Percentiles rank a stretch among this genome's conserved stretches.
phyloP scores from a whole-genome alignment of 2,329 filamentous ascomycete genomes.

The Sporothrix inflata region DNA sequence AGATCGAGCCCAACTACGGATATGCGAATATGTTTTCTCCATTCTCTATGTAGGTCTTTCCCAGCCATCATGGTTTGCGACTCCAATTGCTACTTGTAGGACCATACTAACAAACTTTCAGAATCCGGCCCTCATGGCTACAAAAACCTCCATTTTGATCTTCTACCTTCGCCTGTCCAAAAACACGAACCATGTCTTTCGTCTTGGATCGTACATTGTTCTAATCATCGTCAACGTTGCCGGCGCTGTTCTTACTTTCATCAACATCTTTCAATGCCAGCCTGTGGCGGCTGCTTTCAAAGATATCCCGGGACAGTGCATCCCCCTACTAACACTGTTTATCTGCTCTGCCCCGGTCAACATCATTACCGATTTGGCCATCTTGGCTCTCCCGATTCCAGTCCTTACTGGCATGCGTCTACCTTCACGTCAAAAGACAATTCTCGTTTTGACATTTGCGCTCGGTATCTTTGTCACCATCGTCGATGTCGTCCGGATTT shows the following conservation, averaged over 20 bases:
- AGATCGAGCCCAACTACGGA: slow-evolving; percentile 58
- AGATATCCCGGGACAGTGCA: slow-evolving; percentile 48
- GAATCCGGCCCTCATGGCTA: slow-evolving; percentile 88
- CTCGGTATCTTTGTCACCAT: slow-evolving; percentile 86
- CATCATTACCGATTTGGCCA: slow-evolving; percentile 86
- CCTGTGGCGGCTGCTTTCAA: slow-evolving; percentile 74
- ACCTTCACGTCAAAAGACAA: slow-evolving; percentile 82
- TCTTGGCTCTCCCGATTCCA: slow-evolving; percentile 84
- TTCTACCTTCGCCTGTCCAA: slow-evolving; percentile 86
- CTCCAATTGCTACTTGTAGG: slow-evolving; percentile 27
- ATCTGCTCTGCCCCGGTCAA: slow-evolving; percentile 84
- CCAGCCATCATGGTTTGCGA: neutral
- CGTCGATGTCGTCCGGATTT: slow-evolving; percentile 86
- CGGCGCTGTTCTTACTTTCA: slow-evolving; percentile 76
- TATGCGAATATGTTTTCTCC: slow-evolving; percentile 66
- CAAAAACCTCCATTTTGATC: slow-evolving; percentile 88
- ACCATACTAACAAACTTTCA: slow-evolving; percentile 41
- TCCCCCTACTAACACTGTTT: slow-evolving; percentile 64
- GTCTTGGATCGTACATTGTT: slow-evolving; percentile 79
- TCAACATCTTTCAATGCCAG: slow-evolving; percentile 85
- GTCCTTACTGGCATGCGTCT: slow-evolving; percentile 85
- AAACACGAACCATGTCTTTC: slow-evolving; percentile 74
- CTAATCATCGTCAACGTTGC: slow-evolving; percentile 77
- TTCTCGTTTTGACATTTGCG: slow-evolving; percentile 82
- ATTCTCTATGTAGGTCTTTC: slow-evolving; percentile 59